Conservation (phyloP, 2,329 filamentous ascomycete species). For the Fusarium cicatricum region DNA sequence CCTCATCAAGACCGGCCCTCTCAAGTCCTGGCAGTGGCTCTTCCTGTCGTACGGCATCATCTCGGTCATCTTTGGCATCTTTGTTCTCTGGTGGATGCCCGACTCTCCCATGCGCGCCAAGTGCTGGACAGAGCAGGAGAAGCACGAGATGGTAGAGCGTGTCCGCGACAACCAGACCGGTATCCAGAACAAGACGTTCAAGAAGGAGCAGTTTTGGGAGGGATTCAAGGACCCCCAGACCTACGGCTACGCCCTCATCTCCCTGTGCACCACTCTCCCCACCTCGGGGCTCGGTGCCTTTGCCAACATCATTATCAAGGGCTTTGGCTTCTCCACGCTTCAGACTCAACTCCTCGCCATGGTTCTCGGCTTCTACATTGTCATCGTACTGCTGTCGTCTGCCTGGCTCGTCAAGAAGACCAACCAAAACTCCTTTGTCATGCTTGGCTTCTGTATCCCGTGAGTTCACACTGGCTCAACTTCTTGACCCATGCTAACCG, state of each 20-base stretch:
- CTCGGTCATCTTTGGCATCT: constrained; percentile 68
- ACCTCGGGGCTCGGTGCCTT: constrained; percentile 77
- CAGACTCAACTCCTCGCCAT: constrained; percentile 78
- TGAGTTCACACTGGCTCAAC: constrained; percentile 44
- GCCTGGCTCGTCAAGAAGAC: constrained; percentile 74
- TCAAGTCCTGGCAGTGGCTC: constrained; percentile 73
- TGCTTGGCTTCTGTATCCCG: constrained; percentile 72
- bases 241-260: constrained; percentile 70
- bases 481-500: constrained; percentile 5
- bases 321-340: constrained; percentile 69
- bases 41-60: constrained; percentile 72
- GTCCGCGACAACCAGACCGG: constrained; percentile 68
- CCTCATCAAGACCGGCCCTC: constrained; percentile 59
- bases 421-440: constrained; percentile 72
- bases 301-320: constrained; percentile 76
- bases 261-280: constrained; percentile 76
- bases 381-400: constrained; percentile 71
- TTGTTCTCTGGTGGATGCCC: constrained; percentile 69
- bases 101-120: constrained; percentile 76
- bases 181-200: constrained; percentile 62
- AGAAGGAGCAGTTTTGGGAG: constrained; percentile 55
- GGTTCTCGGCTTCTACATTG: constrained; percentile 78
- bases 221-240: constrained; percentile 71
- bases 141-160: constrained; percentile 68
- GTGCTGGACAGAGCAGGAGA: constrained; percentile 72